Percentiles rank a stretch among this genome's conserved stretches.
phyloP scores from a whole-genome alignment of 139 green algal genomes.

The Auxenochlorella pyrenoidosa region DNA sequence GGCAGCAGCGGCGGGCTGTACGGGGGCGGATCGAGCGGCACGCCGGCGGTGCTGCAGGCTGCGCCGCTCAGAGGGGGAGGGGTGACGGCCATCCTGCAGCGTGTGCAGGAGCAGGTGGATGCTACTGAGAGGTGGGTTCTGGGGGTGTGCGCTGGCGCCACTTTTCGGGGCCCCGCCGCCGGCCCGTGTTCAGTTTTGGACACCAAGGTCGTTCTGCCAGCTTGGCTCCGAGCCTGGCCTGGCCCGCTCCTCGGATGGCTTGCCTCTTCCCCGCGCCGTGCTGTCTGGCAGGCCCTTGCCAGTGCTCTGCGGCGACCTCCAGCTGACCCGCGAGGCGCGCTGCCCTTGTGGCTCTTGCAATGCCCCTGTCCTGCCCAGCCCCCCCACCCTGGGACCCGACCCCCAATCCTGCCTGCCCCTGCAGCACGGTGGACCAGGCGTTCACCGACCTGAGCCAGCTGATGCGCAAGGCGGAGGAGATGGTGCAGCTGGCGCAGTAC shows the following conservation, averaged over 20 bases:
- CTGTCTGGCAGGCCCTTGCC: too few species aligned
- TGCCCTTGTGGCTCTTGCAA: neutral
- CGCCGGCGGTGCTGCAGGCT: neutral
- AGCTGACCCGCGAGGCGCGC: too few species aligned
- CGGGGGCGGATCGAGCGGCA: neutral
- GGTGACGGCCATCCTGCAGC: conserved; percentile 49
- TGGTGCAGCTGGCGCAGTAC: conserved; percentile 85
- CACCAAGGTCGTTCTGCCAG: too few species aligned
- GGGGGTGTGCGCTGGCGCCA: too few species aligned
- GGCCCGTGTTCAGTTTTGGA: too few species aligned
- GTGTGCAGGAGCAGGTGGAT: conserved; percentile 19
- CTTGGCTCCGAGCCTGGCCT: too few species aligned
- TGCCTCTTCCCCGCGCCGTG: too few species aligned
- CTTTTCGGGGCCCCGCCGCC: neutral
- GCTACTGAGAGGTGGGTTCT: conserved; percentile 29
- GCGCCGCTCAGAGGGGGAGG: conserved; percentile 19
- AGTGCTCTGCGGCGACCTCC: too few species aligned
- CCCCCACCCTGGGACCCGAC: neutral
- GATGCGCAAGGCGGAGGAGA: conserved; percentile 82
- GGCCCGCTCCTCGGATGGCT: too few species aligned
- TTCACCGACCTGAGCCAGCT: conserved; percentile 82
- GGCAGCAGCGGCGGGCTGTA: conserved; percentile 21
- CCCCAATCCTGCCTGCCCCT: too few species aligned
- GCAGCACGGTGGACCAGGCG: conserved; percentile 60
- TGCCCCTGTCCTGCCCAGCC: neutral